phyloP scores from a whole-genome alignment of 257 asterid species.

The Verbena officinalis region DNA sequence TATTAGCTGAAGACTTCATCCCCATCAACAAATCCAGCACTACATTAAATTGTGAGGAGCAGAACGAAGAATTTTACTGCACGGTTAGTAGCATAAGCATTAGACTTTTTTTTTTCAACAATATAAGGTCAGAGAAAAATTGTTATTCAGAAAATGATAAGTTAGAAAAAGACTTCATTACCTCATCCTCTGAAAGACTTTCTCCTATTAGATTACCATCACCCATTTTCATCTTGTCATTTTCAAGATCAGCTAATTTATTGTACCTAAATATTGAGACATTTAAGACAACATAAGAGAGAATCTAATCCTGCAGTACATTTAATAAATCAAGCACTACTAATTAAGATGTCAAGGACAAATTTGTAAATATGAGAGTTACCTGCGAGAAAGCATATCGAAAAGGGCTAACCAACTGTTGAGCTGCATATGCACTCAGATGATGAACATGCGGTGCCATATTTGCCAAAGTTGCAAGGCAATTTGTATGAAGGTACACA shows the following conservation, averaged over 20 bases:
- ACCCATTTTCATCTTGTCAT: slow-evolving; percentile 61
- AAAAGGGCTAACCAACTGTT: slow-evolving; percentile 96
- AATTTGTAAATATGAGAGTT: slow-evolving; percentile 39
- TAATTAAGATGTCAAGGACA: slow-evolving; percentile 16
- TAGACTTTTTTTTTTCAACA: too few species aligned
- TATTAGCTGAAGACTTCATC: slow-evolving; percentile 59
- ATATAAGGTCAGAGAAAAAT: too few species aligned
- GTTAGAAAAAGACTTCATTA: slow-evolving; percentile 31
- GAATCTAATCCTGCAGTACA: slow-evolving; percentile 15
- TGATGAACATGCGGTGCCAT: slow-evolving; percentile 95
- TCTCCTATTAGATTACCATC: slow-evolving; percentile 62
- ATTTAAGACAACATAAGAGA: slow-evolving; percentile 18
- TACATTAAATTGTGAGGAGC: slow-evolving; percentile 60
- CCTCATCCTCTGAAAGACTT: slow-evolving; percentile 68
- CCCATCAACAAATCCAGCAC: slow-evolving; percentile 70
- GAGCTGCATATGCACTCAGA: slow-evolving; percentile 88
- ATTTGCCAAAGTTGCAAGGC: slow-evolving; percentile 91
- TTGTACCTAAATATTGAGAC: slow-evolving; percentile 63
- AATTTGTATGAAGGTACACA: slow-evolving; percentile 88
- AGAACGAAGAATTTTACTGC: slow-evolving; percentile 78
- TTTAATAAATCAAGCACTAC: slow-evolving; percentile 21
- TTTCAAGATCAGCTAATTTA: slow-evolving; percentile 83
- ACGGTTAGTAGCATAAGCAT: slow-evolving; percentile 32
- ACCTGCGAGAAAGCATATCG: slow-evolving; percentile 98
- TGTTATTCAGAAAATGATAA: slow-evolving; percentile 11